phyloP scores from a whole-genome alignment of 305 asterid genomes.

The Solanum hybrid region DNA sequence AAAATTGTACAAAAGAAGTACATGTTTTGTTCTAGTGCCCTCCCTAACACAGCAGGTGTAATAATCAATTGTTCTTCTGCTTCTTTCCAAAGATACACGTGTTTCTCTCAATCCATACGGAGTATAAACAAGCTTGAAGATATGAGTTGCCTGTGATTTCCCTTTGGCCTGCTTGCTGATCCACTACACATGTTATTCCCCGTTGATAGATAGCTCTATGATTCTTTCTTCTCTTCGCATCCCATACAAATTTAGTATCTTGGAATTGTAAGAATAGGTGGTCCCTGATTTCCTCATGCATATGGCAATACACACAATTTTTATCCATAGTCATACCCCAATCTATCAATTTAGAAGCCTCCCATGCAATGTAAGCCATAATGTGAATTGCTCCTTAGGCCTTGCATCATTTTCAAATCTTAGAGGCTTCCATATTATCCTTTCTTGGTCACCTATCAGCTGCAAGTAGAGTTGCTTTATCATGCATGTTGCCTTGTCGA shows the following conservation, averaged over 20 bases:
- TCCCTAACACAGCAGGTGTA: background rate
- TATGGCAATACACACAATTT: no score
- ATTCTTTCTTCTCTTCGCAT: background rate
- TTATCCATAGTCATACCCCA: no score
- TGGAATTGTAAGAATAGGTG: background rate
- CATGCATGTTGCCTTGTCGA: no score
- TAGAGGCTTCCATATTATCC: no score
- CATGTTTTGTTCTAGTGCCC: background rate
- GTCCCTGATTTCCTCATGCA: background rate
- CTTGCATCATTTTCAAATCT: no score
- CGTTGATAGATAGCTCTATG: background rate
- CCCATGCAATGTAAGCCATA: no score
- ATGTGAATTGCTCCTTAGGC: no score
- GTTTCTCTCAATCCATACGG: background rate
- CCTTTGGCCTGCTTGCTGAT: background rate
- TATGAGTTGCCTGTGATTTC: background rate
- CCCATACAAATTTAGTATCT: background rate
- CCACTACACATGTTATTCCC: background rate
- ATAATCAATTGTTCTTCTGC: no score
- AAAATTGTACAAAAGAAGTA: background rate
- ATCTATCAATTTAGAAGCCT: no score
- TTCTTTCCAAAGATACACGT: background rate
- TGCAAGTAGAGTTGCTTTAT: no score
- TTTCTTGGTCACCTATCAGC: no score
- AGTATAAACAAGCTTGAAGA: background rate